A percentile compares a stretch with the other conserved stretches of the same genome.
Evolutionary conservation across 257 asterid genomes (phyloP).

Genomic region (Nicotiana otophora): DNA sequence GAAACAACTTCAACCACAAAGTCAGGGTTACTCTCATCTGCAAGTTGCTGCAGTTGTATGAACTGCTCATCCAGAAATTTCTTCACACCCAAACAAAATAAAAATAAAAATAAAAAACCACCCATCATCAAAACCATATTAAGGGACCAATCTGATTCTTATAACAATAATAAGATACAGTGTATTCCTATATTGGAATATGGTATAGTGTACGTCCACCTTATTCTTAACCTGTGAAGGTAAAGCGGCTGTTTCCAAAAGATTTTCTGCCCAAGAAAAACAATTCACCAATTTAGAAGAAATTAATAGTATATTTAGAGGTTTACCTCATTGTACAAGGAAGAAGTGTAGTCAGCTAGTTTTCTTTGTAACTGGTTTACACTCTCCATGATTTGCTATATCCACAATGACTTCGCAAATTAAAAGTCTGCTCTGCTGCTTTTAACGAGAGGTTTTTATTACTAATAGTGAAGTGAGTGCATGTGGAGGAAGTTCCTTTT

Average conservation of each 20-base stretch:
- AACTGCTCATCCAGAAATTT: constrained; percentile 34
- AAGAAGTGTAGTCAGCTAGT: constrained; percentile 21
- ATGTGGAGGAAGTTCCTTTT: not conserved
- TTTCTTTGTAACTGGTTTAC: constrained; percentile 26
- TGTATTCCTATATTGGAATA: too few relatives aligned
- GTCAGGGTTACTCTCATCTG: constrained; percentile 36
- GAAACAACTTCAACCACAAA: constrained; percentile 35
- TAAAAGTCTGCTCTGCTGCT: not conserved
- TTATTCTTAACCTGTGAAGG: too few relatives aligned
- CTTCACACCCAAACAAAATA: not conserved
- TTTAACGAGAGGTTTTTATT: not conserved
- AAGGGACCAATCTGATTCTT: not conserved
- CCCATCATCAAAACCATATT: too few relatives aligned
- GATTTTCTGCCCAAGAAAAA: too few relatives aligned
- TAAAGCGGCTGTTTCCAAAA: too few relatives aligned
- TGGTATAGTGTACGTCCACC: too few relatives aligned
- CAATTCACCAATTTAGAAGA: not conserved
- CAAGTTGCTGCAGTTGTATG: constrained; percentile 35
- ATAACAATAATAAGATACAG: too few relatives aligned
- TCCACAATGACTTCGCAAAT: not conserved
- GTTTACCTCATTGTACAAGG: constrained; percentile 32
- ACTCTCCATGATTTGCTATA: constrained; percentile 18
- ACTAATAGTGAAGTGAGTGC: not conserved
- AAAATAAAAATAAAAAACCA: too few relatives aligned
- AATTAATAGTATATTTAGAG: not conserved